Percentiles rank a stretch among this genome's conserved stretches.
Conservation (phyloP, 2,329 filamentous ascomycete genomes). For the Aspergillus eucalypticola region DNA sequence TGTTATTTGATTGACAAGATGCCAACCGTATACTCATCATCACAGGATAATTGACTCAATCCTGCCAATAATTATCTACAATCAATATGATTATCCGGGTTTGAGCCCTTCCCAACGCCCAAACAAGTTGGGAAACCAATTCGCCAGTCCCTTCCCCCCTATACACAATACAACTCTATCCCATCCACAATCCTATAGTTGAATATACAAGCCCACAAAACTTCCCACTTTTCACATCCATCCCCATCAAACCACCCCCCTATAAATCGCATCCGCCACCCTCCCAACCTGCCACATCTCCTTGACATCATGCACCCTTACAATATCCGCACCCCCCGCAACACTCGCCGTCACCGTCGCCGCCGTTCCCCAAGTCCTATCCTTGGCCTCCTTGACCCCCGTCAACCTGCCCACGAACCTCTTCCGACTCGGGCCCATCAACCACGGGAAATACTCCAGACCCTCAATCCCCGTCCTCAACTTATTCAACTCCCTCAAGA, state of each 20-base stretch:
- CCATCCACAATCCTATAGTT: constrained; percentile 2
- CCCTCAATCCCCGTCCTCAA: constrained; percentile 50
- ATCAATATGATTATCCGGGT: not conserved
- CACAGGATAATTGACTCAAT: too few species aligned
- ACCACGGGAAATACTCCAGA: constrained; percentile 72
- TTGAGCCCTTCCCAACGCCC: not conserved
- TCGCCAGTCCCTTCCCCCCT: not conserved
- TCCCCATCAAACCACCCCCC: constrained; percentile 36
- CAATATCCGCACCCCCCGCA: constrained; percentile 83
- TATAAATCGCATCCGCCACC: constrained; percentile 93
- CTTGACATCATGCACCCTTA: constrained; percentile 84
- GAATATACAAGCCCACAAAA: not conserved
- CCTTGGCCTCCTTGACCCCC: constrained; percentile 67
- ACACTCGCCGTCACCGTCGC: constrained; percentile 84
- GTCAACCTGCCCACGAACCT: constrained; percentile 83
- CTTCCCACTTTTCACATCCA: not conserved
- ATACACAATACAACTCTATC: not conserved
- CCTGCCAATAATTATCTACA: not conserved
- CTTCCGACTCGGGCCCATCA: constrained; percentile 87
- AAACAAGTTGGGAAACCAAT: not conserved
- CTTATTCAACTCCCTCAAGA: constrained; percentile 68
- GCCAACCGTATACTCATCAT: too few species aligned
- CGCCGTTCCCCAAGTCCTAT: constrained; percentile 82
- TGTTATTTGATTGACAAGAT: too few species aligned
- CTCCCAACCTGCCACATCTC: constrained; percentile 83